Conservation (phyloP, 768 basidiomycete genomes). For the Cystoderma amianthinum region DNA sequence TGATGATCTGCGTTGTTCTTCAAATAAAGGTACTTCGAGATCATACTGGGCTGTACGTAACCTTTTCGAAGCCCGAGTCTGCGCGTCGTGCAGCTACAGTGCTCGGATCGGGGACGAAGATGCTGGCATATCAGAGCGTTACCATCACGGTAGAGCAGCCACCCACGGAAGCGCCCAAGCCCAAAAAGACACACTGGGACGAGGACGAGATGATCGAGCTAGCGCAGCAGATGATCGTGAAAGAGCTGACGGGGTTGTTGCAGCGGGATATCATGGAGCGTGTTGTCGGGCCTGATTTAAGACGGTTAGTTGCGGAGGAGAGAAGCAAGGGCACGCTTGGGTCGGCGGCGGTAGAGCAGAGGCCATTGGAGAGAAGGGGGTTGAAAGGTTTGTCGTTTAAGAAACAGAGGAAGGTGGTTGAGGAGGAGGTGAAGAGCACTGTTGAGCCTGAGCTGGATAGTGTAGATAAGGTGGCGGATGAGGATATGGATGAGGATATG, state of each 20-base stretch:
- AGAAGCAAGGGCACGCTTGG: slow-evolving; percentile 25
- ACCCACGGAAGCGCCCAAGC: slow-evolving; percentile 23
- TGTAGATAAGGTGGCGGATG: slow-evolving; percentile 25
- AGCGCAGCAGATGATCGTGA: slow-evolving; percentile 49
- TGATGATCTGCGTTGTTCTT: slow-evolving; percentile 6
- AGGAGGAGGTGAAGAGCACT: slow-evolving; percentile 33
- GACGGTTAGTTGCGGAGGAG: slow-evolving; percentile 46
- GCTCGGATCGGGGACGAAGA: slow-evolving; percentile 37
- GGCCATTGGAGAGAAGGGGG: slow-evolving; percentile 28
- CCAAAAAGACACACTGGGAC: slow-evolving; percentile 42
- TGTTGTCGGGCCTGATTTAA: slow-evolving; percentile 47
- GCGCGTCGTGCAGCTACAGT: slow-evolving; percentile 68
- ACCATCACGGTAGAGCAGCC: slow-evolving; percentile 44
- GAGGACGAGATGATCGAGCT: slow-evolving; percentile 44
- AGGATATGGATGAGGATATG: slow-evolving; percentile 25
- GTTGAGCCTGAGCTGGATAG: slow-evolving; percentile 15
- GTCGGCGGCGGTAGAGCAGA: slow-evolving; percentile 9
- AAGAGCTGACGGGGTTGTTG: slow-evolving; percentile 46
- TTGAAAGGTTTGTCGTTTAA: slow-evolving; percentile 41
- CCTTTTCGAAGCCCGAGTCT: slow-evolving; percentile 55
- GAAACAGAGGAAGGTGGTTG: slow-evolving; percentile 37
- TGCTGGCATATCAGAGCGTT: slow-evolving; percentile 54
- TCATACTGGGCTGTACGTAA: slow-evolving; percentile 71
- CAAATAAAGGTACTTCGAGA: slow-evolving; percentile 58
- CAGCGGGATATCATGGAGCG: slow-evolving; percentile 64